Evolutionary conservation across 805 yeast genomes (phyloP).

Genomic region (Barnettozyma sucrosica): DNA sequence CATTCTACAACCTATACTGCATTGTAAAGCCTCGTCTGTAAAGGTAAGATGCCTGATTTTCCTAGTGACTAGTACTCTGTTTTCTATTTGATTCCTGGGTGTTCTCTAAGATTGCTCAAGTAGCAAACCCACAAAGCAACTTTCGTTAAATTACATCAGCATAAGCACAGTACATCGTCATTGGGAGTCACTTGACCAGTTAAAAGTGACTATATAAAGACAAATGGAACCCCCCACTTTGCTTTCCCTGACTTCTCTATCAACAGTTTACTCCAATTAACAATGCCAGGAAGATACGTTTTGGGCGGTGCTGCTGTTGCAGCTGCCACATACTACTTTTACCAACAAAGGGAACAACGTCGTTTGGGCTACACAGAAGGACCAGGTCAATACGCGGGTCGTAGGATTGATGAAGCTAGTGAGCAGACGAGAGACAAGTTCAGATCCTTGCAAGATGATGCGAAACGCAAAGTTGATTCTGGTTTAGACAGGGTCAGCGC

Average conservation of each 20-base stretch:
- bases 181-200: neutral
- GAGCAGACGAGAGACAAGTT: conserved; percentile 13
- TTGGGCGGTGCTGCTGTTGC: conserved; percentile 23
- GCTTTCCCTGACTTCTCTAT: too few species aligned
- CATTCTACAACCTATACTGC: too few species aligned
- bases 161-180: neutral
- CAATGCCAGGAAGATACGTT: conserved; percentile 11
- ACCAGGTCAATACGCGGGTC: conserved; percentile 21
- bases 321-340: conserved; percentile 24
- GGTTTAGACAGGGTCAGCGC: conserved; percentile 15
- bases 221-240: neutral
- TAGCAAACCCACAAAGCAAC: neutral
- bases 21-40: neutral
- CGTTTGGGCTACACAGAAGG: conserved; percentile 11
- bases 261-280: neutral
- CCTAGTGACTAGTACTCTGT: neutral
- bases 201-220: neutral
- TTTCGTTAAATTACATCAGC: neutral
- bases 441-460: conserved; percentile 14
- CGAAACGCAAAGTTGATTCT: conserved; percentile 18
- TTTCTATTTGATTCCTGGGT: neutral
- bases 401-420: conserved; percentile 23
- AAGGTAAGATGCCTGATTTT: neutral
- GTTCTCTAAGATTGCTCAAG: neutral
- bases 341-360: conserved; percentile 15